Base-by-base conservation (phyloP, 1,139 yeast species). In the Geotrichum citri-aurantii region DNA sequence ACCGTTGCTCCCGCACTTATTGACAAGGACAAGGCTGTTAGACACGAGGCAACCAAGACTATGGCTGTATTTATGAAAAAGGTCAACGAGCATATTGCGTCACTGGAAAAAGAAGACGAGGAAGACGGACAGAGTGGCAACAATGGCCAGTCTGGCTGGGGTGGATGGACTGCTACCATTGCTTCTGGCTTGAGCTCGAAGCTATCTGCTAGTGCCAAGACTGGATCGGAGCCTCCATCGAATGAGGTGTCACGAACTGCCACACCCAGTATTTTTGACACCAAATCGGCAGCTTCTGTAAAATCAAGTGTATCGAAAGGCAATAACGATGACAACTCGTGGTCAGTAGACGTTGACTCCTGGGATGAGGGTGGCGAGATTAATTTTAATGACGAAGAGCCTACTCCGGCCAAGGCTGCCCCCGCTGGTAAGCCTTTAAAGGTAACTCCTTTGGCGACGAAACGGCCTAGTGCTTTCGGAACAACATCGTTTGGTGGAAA, bases 1-100 rank as follows among this genome's bases (percentile, higher is more conserved):
- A 90, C 91, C 6, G 80, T 93, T 61, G 92, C 96, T 0, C 89
- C 95, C 1, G 83, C 93, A 0, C 76, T 93, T 61, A 79, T 93
- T 72, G 99, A 93, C 69, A 80, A 77, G 59, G 85, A 86, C 59
- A 78, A 82, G 1, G 79, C 81, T 58, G 93, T 92, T 1, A 77
- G 98, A 59, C 71, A 72, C 0, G 89, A 86, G 66, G 96, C 97
- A 0, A 82, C 82, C 63, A 73, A 78, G 55, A 79, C 90, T 0
- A 85, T 91, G 67, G 83, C 84, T 46, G 64, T 80, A 40, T 88
- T 86, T 67, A 79, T 90, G 69, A 76, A 77, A 19, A 82, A 84
- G 60, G 86, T 90, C 48, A 85, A 84, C 63, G 72, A 73, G 27
- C 89, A 86, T 64, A 87, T 95, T 27, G 19, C 47, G n/a, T 42